These are phyloP conservation scores for Hirsutella thompsonii DNA, from an alignment of 2,329 filamentous ascomycete genomes.

Conservation along the genomic window DNA sequence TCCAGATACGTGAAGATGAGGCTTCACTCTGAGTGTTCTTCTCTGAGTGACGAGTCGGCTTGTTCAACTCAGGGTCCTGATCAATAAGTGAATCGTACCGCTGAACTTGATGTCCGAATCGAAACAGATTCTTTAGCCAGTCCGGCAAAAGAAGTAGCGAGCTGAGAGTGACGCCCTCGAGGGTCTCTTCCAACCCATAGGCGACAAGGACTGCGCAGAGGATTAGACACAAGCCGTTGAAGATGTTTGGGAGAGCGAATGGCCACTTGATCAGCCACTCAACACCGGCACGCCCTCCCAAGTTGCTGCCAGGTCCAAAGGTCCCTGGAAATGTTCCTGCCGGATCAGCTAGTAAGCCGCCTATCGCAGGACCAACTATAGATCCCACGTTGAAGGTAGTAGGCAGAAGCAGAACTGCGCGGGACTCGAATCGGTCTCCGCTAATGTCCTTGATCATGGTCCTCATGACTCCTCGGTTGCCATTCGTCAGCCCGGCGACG, in stretches of 20 bases:
- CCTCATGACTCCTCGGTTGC: slow-evolving; percentile 60
- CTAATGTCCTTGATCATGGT: slow-evolving; percentile 68
- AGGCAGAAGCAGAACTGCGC: slow-evolving; percentile 62
- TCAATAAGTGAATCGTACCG: slow-evolving; percentile 11
- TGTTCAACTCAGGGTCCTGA: neutral
- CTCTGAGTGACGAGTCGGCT: neutral
- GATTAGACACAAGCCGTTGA: slow-evolving; percentile 34
- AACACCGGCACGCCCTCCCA: slow-evolving; percentile 33
- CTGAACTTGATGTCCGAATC: slow-evolving; percentile 10
- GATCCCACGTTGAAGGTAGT: slow-evolving; percentile 64
- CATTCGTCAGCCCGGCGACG: slow-evolving; percentile 57
- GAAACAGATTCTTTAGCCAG: slow-evolving; percentile 10
- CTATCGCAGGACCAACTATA: slow-evolving; percentile 56
- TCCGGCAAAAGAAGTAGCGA: slow-evolving; percentile 22
- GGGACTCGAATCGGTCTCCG: slow-evolving; percentile 50
- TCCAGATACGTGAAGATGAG: neutral
- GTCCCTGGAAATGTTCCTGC: slow-evolving; percentile 36
- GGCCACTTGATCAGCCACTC: slow-evolving; percentile 29
- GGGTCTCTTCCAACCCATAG: slow-evolving; percentile 40
- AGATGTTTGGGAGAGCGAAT: slow-evolving; percentile 40
- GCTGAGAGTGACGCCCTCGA: slow-evolving; percentile 32
- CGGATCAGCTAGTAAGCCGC: slow-evolving; percentile 57
- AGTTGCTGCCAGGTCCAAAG: slow-evolving; percentile 8
- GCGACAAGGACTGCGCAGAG: slow-evolving; percentile 30
- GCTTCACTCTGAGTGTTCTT: neutral